These are phyloP conservation scores for Penicillium sp. DNA, from an alignment of 2,329 filamentous ascomycete genomes.

Conservation along the genomic window DNA sequence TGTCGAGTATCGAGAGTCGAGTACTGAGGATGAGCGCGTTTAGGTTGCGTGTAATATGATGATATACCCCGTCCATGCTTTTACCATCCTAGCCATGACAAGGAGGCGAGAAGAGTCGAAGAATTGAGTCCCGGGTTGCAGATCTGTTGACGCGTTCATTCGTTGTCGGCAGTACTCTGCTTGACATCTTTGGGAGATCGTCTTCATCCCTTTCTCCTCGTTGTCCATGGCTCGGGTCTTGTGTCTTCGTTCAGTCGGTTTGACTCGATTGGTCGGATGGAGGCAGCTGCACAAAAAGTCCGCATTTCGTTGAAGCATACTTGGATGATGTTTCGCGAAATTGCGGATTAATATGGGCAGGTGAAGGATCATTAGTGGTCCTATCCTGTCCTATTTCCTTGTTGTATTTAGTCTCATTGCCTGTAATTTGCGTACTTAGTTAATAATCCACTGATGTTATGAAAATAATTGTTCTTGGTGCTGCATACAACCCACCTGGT, in stretches of 20 bases:
- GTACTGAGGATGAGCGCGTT: neutral
- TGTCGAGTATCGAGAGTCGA: neutral
- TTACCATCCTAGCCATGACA: constrained; percentile 16
- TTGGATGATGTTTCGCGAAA: neutral
- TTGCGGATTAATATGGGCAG: constrained; percentile 2
- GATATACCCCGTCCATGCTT: constrained; percentile 35
- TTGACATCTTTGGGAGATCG: neutral
- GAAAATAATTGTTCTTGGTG: neutral
- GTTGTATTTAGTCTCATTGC: constrained; percentile 12
- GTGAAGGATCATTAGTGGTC: neutral
- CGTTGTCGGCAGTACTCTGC: constrained; percentile 8
- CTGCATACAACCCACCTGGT: constrained; percentile 3
- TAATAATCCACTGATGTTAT: constrained; percentile 10
- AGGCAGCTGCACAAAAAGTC: constrained; percentile 12
- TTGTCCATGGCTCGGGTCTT: neutral
- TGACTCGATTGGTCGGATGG: neutral
- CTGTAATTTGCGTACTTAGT: constrained; percentile 6
- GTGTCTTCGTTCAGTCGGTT: neutral
- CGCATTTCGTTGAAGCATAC: neutral
- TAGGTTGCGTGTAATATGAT: constrained; percentile 33
- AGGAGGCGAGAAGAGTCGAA: neutral
- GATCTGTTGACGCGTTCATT: constrained; percentile 15
- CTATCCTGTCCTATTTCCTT: neutral
- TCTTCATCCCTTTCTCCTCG: neutral
- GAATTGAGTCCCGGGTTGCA: neutral